Percentiles rank a stretch among this genome's conserved stretches.
Conservation (phyloP, 1,139 yeast genomes). For the Hyphopichia wangnamkhiaoensis region DNA sequence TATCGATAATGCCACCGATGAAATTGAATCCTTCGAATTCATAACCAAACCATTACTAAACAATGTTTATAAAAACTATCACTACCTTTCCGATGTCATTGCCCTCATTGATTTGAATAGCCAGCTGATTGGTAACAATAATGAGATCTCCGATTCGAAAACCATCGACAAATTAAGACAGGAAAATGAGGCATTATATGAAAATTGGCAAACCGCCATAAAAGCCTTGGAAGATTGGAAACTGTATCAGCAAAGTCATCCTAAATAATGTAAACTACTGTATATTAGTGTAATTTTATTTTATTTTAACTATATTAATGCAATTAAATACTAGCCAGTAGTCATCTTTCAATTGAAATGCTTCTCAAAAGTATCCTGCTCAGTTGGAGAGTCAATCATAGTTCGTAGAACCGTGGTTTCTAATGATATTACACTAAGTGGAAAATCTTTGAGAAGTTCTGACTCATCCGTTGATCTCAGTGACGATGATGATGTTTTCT, state of each 20-base stretch:
- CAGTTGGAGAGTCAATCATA: slow-evolving; percentile 7
- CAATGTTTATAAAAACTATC: slow-evolving; percentile 30
- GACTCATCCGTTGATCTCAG: slow-evolving; percentile 8
- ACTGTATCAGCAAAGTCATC: slow-evolving; percentile 13
- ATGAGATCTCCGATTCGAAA: slow-evolving; percentile 9
- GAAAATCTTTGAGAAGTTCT: slow-evolving; percentile 33
- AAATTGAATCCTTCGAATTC: slow-evolving; percentile 40
- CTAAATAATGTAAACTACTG: not conserved
- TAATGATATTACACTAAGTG: slow-evolving; percentile 29
- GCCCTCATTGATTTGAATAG: slow-evolving; percentile 16
- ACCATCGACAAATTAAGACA: slow-evolving; percentile 29
- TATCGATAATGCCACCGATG: slow-evolving; percentile 25
- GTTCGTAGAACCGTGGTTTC: slow-evolving; percentile 31
- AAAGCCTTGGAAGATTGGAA: slow-evolving; percentile 52
- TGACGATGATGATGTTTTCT: slow-evolving; percentile 3
- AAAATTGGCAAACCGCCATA: slow-evolving; percentile 47
- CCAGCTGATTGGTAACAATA: slow-evolving; percentile 6
- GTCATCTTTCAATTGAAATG: not conserved
- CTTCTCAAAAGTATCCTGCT: not conserved
- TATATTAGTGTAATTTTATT: too few relatives aligned
- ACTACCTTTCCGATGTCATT: slow-evolving; percentile 25
- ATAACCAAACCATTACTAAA: slow-evolving; percentile 37
- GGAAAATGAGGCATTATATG: slow-evolving; percentile 38
- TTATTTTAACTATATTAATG: too few relatives aligned
- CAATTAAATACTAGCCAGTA: too few relatives aligned